Percentiles rank a stretch among this genome's conserved stretches.
phyloP scores from a whole-genome alignment of 2,329 filamentous ascomycete genomes.

The Colletotrichum limetticola region DNA sequence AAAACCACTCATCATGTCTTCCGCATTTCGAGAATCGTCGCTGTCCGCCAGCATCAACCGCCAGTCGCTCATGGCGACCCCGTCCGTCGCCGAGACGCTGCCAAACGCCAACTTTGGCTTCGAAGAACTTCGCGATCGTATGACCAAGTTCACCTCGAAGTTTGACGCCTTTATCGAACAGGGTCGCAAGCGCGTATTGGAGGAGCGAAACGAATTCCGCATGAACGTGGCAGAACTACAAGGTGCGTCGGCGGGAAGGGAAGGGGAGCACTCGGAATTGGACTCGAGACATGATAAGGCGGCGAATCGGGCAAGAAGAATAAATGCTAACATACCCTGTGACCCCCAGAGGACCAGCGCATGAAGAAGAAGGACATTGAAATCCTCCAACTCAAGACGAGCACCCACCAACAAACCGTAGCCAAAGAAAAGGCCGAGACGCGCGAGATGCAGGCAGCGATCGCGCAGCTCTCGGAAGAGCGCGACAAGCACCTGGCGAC shows the following conservation, averaged over 20 bases:
- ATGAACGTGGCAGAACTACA: conserved; percentile 90
- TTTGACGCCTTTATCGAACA: conserved; percentile 97
- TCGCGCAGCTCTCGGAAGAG: conserved; percentile 67
- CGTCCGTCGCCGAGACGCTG: conserved; percentile 80
- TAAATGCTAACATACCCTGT: neutral
- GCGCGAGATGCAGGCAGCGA: conserved; percentile 76
- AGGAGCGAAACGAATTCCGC: conserved; percentile 94
- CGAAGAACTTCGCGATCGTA: conserved; percentile 92
- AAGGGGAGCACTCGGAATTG: too few relatives aligned
- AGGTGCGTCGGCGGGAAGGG: conserved; percentile 64
- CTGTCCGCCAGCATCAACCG: conserved; percentile 72
- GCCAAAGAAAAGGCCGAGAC: conserved; percentile 81
- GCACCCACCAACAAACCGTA: conserved; percentile 78
- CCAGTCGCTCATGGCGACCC: conserved; percentile 66
- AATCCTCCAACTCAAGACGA: conserved; percentile 78
- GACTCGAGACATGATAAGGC: too few relatives aligned
- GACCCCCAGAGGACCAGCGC: conserved; percentile 81
- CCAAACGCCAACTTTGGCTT: conserved; percentile 96
- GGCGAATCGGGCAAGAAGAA: neutral
- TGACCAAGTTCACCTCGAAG: conserved; percentile 88
- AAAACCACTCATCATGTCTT: conserved; percentile 56
- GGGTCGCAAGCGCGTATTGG: conserved; percentile 86
- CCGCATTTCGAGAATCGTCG: conserved; percentile 72
- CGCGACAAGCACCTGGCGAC: conserved; percentile 68
- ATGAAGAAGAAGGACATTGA: conserved; percentile 91